phyloP scores from a whole-genome alignment of 495 filamentous ascomycete species.

The Hypomontagnella monticulosa region DNA sequence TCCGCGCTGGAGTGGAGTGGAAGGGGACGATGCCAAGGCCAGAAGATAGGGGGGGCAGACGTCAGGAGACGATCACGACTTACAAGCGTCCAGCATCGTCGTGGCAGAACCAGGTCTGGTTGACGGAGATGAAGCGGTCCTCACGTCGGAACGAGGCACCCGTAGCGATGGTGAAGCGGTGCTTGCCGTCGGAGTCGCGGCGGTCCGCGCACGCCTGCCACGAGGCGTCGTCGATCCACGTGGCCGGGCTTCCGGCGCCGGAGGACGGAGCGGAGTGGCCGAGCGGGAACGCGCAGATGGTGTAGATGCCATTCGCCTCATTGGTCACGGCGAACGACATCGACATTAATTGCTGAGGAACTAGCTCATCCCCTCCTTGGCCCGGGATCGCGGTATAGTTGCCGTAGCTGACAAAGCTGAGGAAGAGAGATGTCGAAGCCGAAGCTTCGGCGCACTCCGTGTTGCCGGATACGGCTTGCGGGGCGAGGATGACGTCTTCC shows the following conservation, averaged over 20 bases:
- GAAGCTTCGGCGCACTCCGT: slow-evolving; percentile 27
- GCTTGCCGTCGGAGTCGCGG: slow-evolving; percentile 37
- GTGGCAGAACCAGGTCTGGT: slow-evolving; percentile 44
- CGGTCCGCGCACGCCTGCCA: slow-evolving; percentile 44
- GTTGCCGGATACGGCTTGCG: slow-evolving; percentile 15
- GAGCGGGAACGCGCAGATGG: slow-evolving; percentile 39
- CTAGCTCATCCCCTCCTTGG: slow-evolving; percentile 26
- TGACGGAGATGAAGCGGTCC: slow-evolving; percentile 16
- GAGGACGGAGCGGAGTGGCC: slow-evolving; percentile 6
- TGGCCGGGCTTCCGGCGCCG: neutral
- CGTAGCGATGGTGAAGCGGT: slow-evolving; percentile 36
- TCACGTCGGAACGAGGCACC: slow-evolving; percentile 27
- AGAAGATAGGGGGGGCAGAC: neutral
- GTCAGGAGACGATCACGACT: slow-evolving; percentile 1
- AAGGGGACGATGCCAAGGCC: neutral
- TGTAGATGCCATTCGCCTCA: slow-evolving; percentile 27
- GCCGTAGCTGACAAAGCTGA: slow-evolving; percentile 41
- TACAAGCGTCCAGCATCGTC: slow-evolving; percentile 34
- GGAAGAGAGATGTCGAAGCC: neutral
- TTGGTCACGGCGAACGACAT: slow-evolving; percentile 37
- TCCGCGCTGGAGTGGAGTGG: too few relatives aligned
- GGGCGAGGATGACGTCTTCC: neutral
- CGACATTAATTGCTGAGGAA: slow-evolving; percentile 29
- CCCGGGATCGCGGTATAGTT: slow-evolving; percentile 35
- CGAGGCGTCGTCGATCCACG: slow-evolving; percentile 22